Base-by-base conservation (phyloP, 2,329 filamentous ascomycete species). In the Claviceps fusiformis region DNA sequence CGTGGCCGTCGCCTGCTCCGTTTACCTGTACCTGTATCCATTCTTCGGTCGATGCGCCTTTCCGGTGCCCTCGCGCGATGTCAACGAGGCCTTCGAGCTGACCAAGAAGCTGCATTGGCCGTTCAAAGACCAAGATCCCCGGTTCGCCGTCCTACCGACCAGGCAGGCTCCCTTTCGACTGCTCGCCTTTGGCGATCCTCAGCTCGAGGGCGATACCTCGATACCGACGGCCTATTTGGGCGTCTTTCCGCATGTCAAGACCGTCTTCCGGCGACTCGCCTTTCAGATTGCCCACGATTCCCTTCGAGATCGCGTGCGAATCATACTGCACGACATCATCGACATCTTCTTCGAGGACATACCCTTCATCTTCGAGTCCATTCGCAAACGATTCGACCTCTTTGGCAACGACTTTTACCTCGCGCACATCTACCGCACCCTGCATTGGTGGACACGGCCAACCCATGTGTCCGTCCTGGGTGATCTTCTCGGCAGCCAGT, bases 351-450 rank as follows among this genome's bases (percentile, higher is more conserved):
- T 81, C 57, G 77, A 85, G 56, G 90, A 95, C 67, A 71, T 90
- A 2, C 83, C 82, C 7, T 78, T 81, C 60, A 76, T 83, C 19
- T 61, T 91, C 52, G 75, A 83, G 61, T 84, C 83, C 1, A 73
- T 78, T 52, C 80, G 88, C 60, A 98, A 98, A 72, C 79, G 81
- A 19, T 69, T 98, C 61, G 93, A 98, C 69, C 79, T 96, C 2
- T 81, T 90, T 64, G 93, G 93, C 4, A 98, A 98, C 70, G 93
- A 98, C 70, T 88, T 83, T 65, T 98, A 97, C 69, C 80, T 98
- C 37, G 89, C 87, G 24, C 93, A 98, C 68, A 90, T 96, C 56
- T 96, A 95, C 70, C 81, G 89, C 17, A 87, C 83, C 0, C 70
- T 95, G 52, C 78, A 81, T 61, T 95, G 90, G 89, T 95, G 87